These are phyloP conservation scores for Pleurotus salmoneostramineus DNA, from an alignment of 768 basidiomycete genomes.

Conservation along the genomic window DNA sequence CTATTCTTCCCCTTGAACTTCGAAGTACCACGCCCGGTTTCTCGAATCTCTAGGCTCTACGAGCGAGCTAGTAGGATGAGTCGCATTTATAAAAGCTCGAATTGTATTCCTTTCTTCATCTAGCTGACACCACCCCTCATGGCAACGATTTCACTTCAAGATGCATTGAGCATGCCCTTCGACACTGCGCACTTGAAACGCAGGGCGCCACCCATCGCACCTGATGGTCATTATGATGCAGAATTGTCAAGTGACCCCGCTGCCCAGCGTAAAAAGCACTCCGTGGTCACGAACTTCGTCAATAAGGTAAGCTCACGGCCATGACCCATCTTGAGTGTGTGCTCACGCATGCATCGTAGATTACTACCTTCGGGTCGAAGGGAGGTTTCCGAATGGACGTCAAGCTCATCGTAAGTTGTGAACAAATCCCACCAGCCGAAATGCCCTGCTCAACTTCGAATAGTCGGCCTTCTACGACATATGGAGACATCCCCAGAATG, in stretches of 20 bases:
- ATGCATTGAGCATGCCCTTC: constrained; percentile 21
- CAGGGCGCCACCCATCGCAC: constrained; percentile 33
- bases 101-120: too few species aligned
- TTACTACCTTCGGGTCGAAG: constrained; percentile 16
- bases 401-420: constrained; percentile 18
- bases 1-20: too few species aligned
- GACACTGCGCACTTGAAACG: constrained; percentile 31
- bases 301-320: constrained; percentile 14
- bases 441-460: background rate
- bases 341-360: constrained; percentile 7
- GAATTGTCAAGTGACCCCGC: constrained; percentile 27
- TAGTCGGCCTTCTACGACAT: constrained; percentile 27
- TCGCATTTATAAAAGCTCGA: too few species aligned
- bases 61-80: too few species aligned
- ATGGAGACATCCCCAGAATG: constrained; percentile 25
- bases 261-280: constrained; percentile 25
- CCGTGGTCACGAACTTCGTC: constrained; percentile 27
- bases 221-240: constrained; percentile 42
- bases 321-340: background rate
- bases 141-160: constrained; percentile 15
- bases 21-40: too few species aligned
- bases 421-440: background rate
- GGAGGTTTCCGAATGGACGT: constrained; percentile 18
- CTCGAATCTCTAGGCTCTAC: too few species aligned
- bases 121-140: background rate